Evolutionary conservation across 2,329 filamentous ascomycete species (phyloP), one percentile per base, ranked within the genome.

Genomic region (Fusarium abutilonis): DNA sequence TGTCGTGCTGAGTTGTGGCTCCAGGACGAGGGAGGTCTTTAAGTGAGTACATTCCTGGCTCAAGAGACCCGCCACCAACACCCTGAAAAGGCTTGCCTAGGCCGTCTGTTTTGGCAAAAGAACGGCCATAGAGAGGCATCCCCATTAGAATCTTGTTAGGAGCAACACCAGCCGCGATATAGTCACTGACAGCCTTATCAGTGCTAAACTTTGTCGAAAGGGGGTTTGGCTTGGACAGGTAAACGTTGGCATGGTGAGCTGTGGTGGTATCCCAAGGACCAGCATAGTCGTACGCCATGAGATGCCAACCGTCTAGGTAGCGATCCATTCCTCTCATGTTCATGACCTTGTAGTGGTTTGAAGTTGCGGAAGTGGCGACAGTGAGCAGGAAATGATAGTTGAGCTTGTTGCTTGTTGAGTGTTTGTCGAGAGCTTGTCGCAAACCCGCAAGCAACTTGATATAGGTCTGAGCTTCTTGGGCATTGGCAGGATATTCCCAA

Each of bases 91-190:
- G 70, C 64, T 82, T 77, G 1, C 91, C 92, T 1, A 89, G 80
- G 0, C 91, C 91, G 6, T 80, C 75, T 0, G 92, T 94, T 40
- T 83, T 79, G 46, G 82, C 78, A 70, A 95, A 95, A 0, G 88
- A 82, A n/a, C 91, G 87, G 1, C 91, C 92, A 71, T 94, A 95
- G 1, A 95, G 80, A 0, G 92, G 90, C 77, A 94, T 83, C 1
- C 91, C 91, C 29, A 95, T 76, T 7, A 91, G 82, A 46, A 96
- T 85, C 76, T 93, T 94, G 45, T 77, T 72, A 0, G 85, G 63
- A 0, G 81, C 67, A 9, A 95, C 81, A 9, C 86, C 87, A 11
- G 81, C 78, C 4, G 78, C 70, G 10, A 85, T 75, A 52, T 76
- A 76, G 38, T 71, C 84, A 9, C 78, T 72, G 23, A 96, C 77